These are phyloP conservation scores for Nothophytophthora sp. DNA, from an alignment of 352 stramenopile genomes.

Conservation along the genomic window DNA sequence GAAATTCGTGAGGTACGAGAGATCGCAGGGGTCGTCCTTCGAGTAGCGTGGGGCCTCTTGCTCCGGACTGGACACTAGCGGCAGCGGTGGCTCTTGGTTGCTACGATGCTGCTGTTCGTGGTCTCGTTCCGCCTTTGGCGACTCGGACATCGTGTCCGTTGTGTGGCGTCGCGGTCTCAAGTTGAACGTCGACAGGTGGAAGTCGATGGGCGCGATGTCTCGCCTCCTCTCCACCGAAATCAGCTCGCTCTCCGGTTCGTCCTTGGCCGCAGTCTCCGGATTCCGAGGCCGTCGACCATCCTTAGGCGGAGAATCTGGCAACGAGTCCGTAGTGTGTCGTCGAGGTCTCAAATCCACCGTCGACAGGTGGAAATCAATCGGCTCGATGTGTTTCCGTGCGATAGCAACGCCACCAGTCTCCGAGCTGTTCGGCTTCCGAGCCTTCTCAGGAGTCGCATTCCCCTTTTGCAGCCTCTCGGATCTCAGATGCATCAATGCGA, in stretches of 20 bases:
- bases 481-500: too few species aligned
- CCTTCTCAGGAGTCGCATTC: too few species aligned
- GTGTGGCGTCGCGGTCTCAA: constrained; percentile 14
- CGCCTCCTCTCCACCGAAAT: constrained; percentile 12
- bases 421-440: background rate
- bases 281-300: background rate
- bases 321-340: constrained; percentile 17
- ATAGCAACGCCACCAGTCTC: background rate
- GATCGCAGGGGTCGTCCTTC: constrained; percentile 25
- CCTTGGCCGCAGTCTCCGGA: background rate
- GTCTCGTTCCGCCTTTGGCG: constrained; percentile 1
- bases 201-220: constrained; percentile 17
- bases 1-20: constrained; percentile 29
- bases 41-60: constrained; percentile 11
- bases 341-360: constrained; percentile 13
- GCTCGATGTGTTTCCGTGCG: constrained; percentile 2
- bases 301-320: background rate
- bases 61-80: background rate
- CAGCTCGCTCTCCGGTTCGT: background rate
- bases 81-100: constrained; percentile 8
- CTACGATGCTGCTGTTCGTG: background rate
- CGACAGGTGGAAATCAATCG: constrained; percentile 18
- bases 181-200: constrained; percentile 33
- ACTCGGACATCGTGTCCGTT: constrained; percentile 1
- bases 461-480: too few species aligned